These are phyloP conservation scores for Pichia sp. DNA, from an alignment of 1,139 yeast genomes.

Conservation along the genomic window DNA sequence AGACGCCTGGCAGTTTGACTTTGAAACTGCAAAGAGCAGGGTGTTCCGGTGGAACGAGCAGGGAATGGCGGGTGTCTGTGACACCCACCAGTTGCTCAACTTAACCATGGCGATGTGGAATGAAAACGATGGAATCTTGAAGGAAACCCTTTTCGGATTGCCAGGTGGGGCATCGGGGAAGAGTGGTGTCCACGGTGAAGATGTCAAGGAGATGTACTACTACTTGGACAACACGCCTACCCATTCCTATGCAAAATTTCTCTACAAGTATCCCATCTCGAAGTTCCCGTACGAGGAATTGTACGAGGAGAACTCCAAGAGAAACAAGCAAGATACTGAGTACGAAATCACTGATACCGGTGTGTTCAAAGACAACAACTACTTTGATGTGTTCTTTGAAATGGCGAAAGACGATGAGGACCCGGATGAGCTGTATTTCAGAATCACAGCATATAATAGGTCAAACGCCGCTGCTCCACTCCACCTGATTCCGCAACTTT, in stretches of 20 bases:
- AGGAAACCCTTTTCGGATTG: conserved; percentile 83
- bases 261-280: conserved; percentile 86
- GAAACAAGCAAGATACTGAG: conserved; percentile 63
- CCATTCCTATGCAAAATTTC: conserved; percentile 88
- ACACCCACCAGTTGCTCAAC: conserved; percentile 76
- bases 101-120: conserved; percentile 87
- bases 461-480: conserved; percentile 81
- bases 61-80: conserved; percentile 89
- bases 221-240: conserved; percentile 90
- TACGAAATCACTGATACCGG: conserved; percentile 76
- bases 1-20: conserved; percentile 92
- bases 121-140: conserved; percentile 78
- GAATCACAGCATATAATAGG: conserved; percentile 87
- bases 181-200: conserved; percentile 97
- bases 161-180: conserved; percentile 87
- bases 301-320: conserved; percentile 61
- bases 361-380: conserved; percentile 70
- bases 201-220: conserved; percentile 81
- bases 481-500: conserved; percentile 80
- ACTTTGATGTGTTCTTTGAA: conserved; percentile 88
- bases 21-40: conserved; percentile 79
- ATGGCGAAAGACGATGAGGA: conserved; percentile 85
- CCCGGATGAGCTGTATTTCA: conserved; percentile 73
- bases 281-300: conserved; percentile 80
- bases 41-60: conserved; percentile 97